phyloP scores from a whole-genome alignment of 495 filamentous ascomycete species.

The Penicillium coprophilum region DNA sequence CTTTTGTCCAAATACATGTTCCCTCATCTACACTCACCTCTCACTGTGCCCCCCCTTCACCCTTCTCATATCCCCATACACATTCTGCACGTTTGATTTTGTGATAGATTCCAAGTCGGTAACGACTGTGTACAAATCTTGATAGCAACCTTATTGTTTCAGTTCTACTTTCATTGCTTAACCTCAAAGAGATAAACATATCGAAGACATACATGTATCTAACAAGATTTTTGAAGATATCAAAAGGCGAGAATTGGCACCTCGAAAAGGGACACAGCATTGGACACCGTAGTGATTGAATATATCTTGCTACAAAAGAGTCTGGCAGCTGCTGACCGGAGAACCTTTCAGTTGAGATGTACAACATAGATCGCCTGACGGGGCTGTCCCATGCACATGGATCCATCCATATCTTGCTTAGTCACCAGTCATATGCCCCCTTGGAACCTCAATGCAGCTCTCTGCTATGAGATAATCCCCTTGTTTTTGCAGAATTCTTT shows the following conservation, averaged over 20 bases:
- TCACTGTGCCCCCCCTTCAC: constrained; percentile 3
- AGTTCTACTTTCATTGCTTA: background rate
- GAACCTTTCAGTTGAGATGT: background rate
- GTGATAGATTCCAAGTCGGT: constrained; percentile 22
- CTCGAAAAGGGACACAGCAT: too few species aligned
- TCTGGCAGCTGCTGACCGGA: background rate
- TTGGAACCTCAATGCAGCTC: background rate
- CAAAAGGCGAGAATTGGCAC: background rate
- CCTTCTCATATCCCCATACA: constrained; percentile 18
- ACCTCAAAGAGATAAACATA: too few species aligned
- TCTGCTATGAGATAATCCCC: background rate
- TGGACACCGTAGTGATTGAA: too few species aligned
- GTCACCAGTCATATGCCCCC: background rate
- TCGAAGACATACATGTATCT: background rate
- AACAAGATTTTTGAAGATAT: too few species aligned
- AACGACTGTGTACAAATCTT: constrained; percentile 20
- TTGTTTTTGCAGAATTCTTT: background rate
- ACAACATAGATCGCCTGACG: background rate
- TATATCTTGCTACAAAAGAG: background rate
- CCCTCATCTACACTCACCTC: constrained; percentile 10
- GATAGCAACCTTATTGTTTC: constrained; percentile 7
- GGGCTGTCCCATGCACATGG: background rate
- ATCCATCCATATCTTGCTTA: constrained; percentile 1
- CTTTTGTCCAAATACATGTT: background rate
- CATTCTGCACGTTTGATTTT: constrained; percentile 12